phyloP scores from a whole-genome alignment of 2,329 filamentous ascomycete genomes.

The Monosporascus sp. region DNA sequence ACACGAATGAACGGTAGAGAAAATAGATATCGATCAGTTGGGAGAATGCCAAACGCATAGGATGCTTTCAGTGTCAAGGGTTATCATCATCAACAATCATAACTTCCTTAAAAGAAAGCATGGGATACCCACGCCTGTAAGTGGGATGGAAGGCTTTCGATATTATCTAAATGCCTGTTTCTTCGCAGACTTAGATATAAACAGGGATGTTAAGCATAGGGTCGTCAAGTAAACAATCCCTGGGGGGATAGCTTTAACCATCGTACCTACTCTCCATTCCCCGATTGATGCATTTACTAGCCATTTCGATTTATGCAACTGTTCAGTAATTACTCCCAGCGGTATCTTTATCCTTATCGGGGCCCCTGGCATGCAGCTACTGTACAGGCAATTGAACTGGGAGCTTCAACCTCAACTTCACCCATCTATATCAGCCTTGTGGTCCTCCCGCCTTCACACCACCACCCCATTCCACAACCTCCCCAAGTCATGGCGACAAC shows the following conservation, averaged over 20 bases:
- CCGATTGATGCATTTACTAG: neutral
- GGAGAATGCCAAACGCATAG: constrained; percentile 1
- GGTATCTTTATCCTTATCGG: neutral
- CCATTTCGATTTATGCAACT: neutral
- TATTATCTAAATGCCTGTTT: too few relatives aligned
- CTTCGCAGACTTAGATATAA: too few relatives aligned
- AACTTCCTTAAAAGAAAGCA: neutral
- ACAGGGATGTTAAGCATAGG: too few relatives aligned
- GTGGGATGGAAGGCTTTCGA: too few relatives aligned
- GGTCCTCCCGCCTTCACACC: neutral
- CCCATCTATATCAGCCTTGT: neutral
- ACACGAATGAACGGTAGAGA: neutral
- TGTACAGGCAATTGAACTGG: too few relatives aligned
- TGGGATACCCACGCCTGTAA: neutral
- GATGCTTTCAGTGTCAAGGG: neutral
- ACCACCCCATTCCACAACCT: neutral
- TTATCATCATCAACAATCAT: too few relatives aligned
- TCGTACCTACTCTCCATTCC: accelerated
- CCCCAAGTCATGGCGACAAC: constrained; percentile 18
- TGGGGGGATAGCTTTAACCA: too few relatives aligned
- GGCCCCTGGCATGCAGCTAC: constrained; percentile 3
- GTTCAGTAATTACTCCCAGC: neutral
- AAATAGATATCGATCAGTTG: neutral
- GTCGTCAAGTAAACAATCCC: too few relatives aligned
- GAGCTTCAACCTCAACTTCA: neutral